phyloP scores from a whole-genome alignment of 331 rosid genomes.

The Quercus lobata region DNA sequence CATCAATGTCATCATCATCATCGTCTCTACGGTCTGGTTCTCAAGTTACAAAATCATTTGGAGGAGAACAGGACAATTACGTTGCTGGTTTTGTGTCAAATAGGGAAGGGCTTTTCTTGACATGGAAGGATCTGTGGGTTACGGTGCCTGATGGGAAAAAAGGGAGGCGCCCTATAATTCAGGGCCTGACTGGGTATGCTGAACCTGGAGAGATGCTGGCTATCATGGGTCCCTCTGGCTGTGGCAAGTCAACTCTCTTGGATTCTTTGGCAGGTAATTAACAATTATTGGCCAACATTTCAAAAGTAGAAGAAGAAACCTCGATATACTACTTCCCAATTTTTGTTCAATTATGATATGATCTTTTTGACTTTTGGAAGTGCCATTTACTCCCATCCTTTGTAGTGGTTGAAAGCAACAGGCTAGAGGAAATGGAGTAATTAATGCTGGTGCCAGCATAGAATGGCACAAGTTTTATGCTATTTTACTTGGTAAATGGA shows the following conservation, averaged over 20 bases:
- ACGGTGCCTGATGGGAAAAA: conserved; percentile 5
- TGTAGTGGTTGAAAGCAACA: no score
- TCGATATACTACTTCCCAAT: no score
- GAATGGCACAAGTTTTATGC: no score
- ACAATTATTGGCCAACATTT: no score
- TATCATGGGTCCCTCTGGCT: conserved; percentile 46
- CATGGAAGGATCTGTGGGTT: conserved; percentile 28
- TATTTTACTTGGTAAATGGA: no score
- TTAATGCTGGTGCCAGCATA: no score
- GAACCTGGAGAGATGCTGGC: conserved; percentile 33
- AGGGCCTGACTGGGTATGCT: conserved; percentile 32
- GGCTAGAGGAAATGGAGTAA: no score
- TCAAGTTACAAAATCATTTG: background rate
- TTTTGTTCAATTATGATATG: no score
- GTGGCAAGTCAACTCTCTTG: conserved; percentile 33
- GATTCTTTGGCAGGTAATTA: conserved; percentile 34
- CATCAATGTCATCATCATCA: background rate
- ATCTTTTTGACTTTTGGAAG: no score
- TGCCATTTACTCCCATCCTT: no score
- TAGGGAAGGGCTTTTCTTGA: conserved; percentile 5
- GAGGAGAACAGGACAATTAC: no score
- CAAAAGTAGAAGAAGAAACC: no score
- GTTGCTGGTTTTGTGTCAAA: background rate
- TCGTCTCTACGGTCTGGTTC: background rate
- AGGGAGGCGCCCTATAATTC: conserved; percentile 7